These are phyloP conservation scores for Spathaspora sp. DNA, from an alignment of 805 yeast genomes.

Conservation along the genomic window DNA sequence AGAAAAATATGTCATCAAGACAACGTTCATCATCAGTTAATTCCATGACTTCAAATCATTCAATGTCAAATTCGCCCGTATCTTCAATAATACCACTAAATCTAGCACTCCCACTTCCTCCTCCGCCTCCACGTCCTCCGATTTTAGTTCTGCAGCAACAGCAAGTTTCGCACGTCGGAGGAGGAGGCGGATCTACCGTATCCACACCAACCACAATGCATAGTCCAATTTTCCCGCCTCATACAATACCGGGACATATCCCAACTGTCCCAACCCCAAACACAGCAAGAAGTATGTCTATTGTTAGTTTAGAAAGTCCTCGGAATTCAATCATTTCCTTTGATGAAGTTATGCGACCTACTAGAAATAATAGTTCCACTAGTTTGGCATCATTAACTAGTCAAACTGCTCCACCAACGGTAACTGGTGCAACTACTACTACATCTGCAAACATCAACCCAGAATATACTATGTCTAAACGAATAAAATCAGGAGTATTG, in stretches of 20 bases:
- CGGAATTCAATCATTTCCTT: constrained; percentile 38
- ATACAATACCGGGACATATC: background rate
- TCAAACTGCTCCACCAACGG: constrained; percentile 3
- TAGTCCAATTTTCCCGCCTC: background rate
- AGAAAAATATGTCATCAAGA: constrained; percentile 6
- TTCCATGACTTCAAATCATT: constrained; percentile 25
- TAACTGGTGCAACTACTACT: background rate
- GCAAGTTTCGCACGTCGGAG: background rate
- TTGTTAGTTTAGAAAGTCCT: constrained; percentile 36
- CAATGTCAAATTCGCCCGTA: constrained; percentile 4
- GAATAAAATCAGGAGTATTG: constrained; percentile 12
- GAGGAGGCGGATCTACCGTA: background rate
- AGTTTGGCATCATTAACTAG: constrained; percentile 13
- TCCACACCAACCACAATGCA: background rate
- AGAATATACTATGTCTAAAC: background rate
- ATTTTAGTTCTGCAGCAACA: background rate
- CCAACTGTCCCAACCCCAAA: constrained; percentile 11
- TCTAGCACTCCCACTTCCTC: background rate
- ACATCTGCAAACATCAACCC: background rate
- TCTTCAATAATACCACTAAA: background rate
- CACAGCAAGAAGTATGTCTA: constrained; percentile 31
- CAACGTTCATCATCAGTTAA: constrained; percentile 34
- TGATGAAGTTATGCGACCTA: constrained; percentile 27
- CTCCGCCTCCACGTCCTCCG: background rate
- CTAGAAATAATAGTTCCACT: constrained; percentile 32